Percentiles rank a stretch among this genome's conserved stretches.
phyloP scores from a whole-genome alignment of 805 yeast species.

The fission yeast (Schizosaccharomyces pombe) region DNA sequence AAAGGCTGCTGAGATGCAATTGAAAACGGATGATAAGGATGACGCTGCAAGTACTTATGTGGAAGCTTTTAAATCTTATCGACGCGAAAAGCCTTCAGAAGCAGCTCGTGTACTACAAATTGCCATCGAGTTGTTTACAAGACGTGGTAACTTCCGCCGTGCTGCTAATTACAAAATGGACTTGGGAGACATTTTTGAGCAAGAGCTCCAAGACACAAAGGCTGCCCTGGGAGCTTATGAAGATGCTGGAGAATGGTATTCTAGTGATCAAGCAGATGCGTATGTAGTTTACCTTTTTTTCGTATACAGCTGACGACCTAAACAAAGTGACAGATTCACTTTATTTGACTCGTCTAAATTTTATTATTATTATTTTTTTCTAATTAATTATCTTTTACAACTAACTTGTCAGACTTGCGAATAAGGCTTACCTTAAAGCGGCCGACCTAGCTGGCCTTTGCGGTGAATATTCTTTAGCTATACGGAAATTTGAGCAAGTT shows the following conservation, averaged over 20 bases:
- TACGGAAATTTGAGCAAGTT: conserved; percentile 51
- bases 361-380: background rate
- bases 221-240: conserved; percentile 62
- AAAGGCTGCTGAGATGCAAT: conserved; percentile 63
- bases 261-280: conserved; percentile 81
- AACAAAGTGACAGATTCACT: background rate
- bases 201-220: conserved; percentile 37
- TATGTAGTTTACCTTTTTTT: conserved; percentile 7
- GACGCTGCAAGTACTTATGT: conserved; percentile 78
- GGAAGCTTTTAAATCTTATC: conserved; percentile 76
- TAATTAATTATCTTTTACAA: background rate
- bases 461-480: conserved; percentile 55
- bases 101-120: conserved; percentile 55
- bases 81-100: conserved; percentile 41
- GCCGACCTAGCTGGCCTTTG: conserved; percentile 68
- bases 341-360: background rate
- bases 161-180: conserved; percentile 89
- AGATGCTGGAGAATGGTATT: conserved; percentile 89
- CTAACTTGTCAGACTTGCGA: conserved; percentile 25
- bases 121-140: conserved; percentile 66
- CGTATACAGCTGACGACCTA: background rate
- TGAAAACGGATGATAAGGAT: conserved; percentile 51
- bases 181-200: conserved; percentile 67
- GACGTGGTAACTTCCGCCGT: conserved; percentile 83
- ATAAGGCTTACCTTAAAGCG: conserved; percentile 66